These are phyloP conservation scores for Penicillium bovifimosum DNA, from an alignment of 495 filamentous ascomycete genomes.

Conservation along the genomic window DNA sequence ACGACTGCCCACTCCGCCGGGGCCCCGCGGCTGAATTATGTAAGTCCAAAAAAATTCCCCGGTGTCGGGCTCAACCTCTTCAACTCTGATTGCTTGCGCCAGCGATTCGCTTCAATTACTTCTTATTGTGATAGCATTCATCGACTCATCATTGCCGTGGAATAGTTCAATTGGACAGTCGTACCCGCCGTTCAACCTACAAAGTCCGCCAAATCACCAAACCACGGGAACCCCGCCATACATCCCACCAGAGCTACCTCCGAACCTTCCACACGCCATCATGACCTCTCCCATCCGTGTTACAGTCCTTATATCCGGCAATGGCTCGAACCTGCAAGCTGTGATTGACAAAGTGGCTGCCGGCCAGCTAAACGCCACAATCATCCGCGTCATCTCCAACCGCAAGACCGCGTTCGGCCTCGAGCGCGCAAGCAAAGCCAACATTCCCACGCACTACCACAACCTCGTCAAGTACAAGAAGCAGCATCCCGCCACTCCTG, in stretches of 20 bases:
- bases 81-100: neutral
- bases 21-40: constrained; percentile 2
- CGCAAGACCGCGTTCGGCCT: constrained; percentile 74
- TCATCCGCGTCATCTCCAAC: constrained; percentile 79
- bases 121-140: neutral
- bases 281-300: constrained; percentile 40
- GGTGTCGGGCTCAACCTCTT: neutral
- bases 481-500: constrained; percentile 37
- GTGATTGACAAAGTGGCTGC: constrained; percentile 68
- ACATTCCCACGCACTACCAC: constrained; percentile 79
- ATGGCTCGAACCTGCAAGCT: constrained; percentile 84
- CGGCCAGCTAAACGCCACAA: constrained; percentile 53
- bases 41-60: neutral
- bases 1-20: neutral
- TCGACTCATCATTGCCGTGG: neutral
- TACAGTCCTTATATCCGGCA: constrained; percentile 70
- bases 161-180: neutral
- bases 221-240: neutral
- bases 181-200: neutral
- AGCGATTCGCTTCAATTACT: neutral
- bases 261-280: neutral
- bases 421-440: constrained; percentile 59
- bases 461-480: constrained; percentile 71
- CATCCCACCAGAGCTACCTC: neutral
- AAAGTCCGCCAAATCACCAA: neutral